These are phyloP conservation scores for Penicillium hordei DNA, from an alignment of 2,329 filamentous ascomycete genomes.

Conservation along the genomic window DNA sequence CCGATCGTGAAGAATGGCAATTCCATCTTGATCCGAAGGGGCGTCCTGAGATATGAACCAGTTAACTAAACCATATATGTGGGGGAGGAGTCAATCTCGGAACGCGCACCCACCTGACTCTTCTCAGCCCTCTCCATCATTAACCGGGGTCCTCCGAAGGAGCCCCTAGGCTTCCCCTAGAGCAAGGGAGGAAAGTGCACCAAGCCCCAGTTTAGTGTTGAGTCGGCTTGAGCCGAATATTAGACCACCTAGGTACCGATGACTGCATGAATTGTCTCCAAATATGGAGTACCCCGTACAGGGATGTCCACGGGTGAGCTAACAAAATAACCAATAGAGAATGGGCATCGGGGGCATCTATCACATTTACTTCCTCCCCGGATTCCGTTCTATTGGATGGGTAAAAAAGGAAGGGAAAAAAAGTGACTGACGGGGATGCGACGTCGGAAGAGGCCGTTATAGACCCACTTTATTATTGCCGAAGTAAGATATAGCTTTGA, in stretches of 20 bases:
- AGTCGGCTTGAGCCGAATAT: slow-evolving; percentile 6
- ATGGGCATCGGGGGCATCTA: background rate
- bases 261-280: background rate
- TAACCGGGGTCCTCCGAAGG: background rate
- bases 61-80: slow-evolving; percentile 11
- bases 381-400: background rate
- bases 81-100: background rate
- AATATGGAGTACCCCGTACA: background rate
- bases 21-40: slow-evolving; percentile 15
- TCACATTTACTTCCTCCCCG: background rate
- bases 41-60: background rate
- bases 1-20: slow-evolving; percentile 31
- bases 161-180: background rate
- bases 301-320: background rate
- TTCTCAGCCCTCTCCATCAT: slow-evolving; percentile 13
- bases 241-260: background rate
- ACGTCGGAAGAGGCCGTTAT: slow-evolving; percentile 7
- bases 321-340: background rate
- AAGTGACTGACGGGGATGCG: background rate
- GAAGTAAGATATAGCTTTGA: slow-evolving; percentile 5
- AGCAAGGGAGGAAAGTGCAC: background rate
- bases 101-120: slow-evolving; percentile 9
- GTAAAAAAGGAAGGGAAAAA: background rate
- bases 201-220: background rate
- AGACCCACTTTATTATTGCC: slow-evolving; percentile 13